Evolutionary conservation across 2,329 filamentous ascomycete species (phyloP), one percentile per base, ranked within the genome.

Genomic region (Meredithiella fracta): DNA sequence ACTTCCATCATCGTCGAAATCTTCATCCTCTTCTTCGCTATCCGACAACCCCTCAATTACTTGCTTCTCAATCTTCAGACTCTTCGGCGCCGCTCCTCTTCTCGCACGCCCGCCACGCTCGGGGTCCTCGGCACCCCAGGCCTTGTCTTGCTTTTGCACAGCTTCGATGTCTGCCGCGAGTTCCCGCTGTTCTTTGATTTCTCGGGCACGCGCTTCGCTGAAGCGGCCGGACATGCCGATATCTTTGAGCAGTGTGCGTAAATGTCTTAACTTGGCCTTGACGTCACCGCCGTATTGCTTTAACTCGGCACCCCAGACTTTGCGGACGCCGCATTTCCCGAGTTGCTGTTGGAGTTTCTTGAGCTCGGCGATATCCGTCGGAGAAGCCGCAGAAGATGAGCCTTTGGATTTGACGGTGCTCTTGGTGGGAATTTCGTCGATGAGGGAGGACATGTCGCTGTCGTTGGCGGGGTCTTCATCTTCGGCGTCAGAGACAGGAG

Each of bases 161-260:
- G 82, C 83, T 64, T 92, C 86, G 5, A 95, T 72, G 64, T 98
- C 91, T 0, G 83, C 86, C 63, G 80, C 76, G 37, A 98, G 74
- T 68, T 98, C 91, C 54, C 91, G 77, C 64, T 78, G 75, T 69
- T 95, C 91, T 66, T 88, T 92, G 66, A 97, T 96, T 67, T 87
- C 82, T 23, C 77, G 80, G 0, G 91, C 91, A 64, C 85, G 91
- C 44, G 88, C 82, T 63, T 85, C 78, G 0, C 87, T 94, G 68
- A 88, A 96, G 15, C 91, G 80, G 0, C 90, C 91, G 1, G 81
- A 82, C 86, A 97, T 96, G 34, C 91, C 92, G 3, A 81, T 74
- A 29, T 94, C 88, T 34, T 75, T 75, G 25, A 98, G 75, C 82
- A 94, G 84, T 9, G 71, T 71, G 65, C 80, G 86, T 6, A 98